Evolutionary conservation across 441 rosid species (phyloP).

Genomic region (Euphorbia schlechtendalii): DNA sequence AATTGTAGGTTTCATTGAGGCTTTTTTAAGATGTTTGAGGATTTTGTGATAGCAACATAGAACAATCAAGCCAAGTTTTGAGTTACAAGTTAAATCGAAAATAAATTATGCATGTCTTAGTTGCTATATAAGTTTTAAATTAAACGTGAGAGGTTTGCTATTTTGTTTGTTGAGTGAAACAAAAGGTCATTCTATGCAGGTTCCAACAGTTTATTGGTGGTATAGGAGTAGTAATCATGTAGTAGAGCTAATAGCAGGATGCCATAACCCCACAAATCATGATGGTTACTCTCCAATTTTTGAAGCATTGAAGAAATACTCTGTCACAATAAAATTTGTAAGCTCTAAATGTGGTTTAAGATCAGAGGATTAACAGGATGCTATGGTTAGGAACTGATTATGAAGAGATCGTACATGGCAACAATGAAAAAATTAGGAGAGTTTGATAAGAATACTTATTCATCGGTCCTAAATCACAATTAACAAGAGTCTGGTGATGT

Average conservation of each 20-base stretch:
- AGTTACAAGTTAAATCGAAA: neutral
- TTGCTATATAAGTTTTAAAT: neutral
- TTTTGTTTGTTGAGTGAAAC: neutral
- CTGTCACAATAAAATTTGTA: neutral
- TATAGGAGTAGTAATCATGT: slow-evolving; percentile 91
- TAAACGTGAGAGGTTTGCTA: neutral
- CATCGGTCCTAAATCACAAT: no score
- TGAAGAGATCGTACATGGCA: no score
- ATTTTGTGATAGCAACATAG: no score
- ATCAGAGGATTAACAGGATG: no score
- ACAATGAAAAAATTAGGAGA: no score
- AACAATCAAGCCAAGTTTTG: neutral
- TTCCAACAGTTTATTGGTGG: slow-evolving; percentile 95
- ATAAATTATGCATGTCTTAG: neutral
- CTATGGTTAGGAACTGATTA: no score
- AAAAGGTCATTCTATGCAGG: slow-evolving; percentile 46
- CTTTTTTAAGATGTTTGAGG: no score
- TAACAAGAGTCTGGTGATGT: no score
- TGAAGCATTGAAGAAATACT: slow-evolving; percentile 60
- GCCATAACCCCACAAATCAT: slow-evolving; percentile 77
- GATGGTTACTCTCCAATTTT: slow-evolving; percentile 79
- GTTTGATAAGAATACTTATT: no score
- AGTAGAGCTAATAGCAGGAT: slow-evolving; percentile 87
- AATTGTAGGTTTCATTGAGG: no score
- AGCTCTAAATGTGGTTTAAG: no score